Percentiles rank a stretch among this genome's conserved stretches.
phyloP scores from a whole-genome alignment of 345 rosid genomes.

The Anastatica hierochuntica region DNA sequence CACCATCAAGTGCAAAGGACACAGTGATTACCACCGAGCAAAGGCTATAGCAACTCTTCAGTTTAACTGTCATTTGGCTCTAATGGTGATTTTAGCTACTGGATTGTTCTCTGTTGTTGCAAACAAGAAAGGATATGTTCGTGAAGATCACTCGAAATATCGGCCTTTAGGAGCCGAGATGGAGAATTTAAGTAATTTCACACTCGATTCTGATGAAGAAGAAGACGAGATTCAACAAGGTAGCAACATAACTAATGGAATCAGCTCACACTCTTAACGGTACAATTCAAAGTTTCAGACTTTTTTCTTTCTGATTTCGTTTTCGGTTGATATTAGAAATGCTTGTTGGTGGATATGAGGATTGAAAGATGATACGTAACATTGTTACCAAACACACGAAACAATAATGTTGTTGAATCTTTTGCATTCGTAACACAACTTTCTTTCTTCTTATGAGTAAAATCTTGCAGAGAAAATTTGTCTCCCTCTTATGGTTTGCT shows the following conservation, averaged over 20 bases:
- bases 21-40: slow-evolving; percentile 67
- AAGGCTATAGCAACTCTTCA: slow-evolving; percentile 87
- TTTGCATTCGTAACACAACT: slow-evolving; percentile 2
- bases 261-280: slow-evolving; percentile 41
- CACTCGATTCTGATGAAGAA: slow-evolving; percentile 76
- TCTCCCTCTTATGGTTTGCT: not conserved
- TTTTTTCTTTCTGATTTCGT: not conserved
- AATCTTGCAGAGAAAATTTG: not conserved
- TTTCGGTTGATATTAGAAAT: not conserved
- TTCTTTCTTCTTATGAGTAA: not conserved
- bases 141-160: slow-evolving; percentile 33
- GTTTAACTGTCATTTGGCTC: slow-evolving; percentile 82
- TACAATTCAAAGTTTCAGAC: slow-evolving; percentile 14
- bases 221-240: slow-evolving; percentile 39
- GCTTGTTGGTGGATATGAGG: not conserved
- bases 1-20: slow-evolving; percentile 69
- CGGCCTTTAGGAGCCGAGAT: slow-evolving; percentile 63
- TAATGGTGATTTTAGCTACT: slow-evolving; percentile 44
- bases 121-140: slow-evolving; percentile 32
- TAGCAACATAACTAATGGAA: slow-evolving; percentile 33
- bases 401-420: not conserved
- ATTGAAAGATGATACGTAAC: not conserved
- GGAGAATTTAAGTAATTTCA: slow-evolving; percentile 39
- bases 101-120: slow-evolving; percentile 37
- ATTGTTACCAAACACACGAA: slow-evolving; percentile 17